Conservation (phyloP, 352 stramenopile species). For the Phytophthora syringae region DNA sequence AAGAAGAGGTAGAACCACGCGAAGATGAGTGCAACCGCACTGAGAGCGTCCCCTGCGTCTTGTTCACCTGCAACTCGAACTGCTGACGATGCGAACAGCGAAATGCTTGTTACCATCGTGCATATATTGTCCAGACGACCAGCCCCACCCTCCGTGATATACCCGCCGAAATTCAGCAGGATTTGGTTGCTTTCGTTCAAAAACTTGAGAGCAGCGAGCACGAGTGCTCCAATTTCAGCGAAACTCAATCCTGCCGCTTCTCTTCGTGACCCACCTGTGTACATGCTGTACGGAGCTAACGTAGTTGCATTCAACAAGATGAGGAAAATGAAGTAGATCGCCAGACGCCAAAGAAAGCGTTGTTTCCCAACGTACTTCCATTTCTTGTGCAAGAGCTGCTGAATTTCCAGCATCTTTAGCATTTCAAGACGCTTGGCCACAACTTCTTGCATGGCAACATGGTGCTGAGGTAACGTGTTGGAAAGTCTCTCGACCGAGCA, state of each 20-base stretch:
- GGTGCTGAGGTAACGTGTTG: slow-evolving; percentile 36
- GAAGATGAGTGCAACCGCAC: slow-evolving; percentile 54
- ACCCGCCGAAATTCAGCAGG: slow-evolving; percentile 45
- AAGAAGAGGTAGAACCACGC: slow-evolving; percentile 75
- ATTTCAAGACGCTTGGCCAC: slow-evolving; percentile 57
- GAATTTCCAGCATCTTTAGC: slow-evolving; percentile 60
- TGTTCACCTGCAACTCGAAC: slow-evolving; percentile 27
- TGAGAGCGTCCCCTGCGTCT: slow-evolving; percentile 50
- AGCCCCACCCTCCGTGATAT: slow-evolving; percentile 51
- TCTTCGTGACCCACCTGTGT: slow-evolving; percentile 20
- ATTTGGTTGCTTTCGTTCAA: slow-evolving; percentile 62
- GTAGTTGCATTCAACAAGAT: slow-evolving; percentile 53
- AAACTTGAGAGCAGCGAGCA: slow-evolving; percentile 50
- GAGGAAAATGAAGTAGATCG: slow-evolving; percentile 47
- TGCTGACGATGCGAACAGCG: slow-evolving; percentile 39
- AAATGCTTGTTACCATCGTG: slow-evolving; percentile 45
- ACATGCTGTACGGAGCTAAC: slow-evolving; percentile 48
- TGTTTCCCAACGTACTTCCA: slow-evolving; percentile 68
- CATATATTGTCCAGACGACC: slow-evolving; percentile 65
- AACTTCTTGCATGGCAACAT: slow-evolving; percentile 28
- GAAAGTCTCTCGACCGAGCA: slow-evolving; percentile 61
- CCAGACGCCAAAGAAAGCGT: slow-evolving; percentile 50
- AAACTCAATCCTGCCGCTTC: slow-evolving; percentile 36
- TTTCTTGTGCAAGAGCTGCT: slow-evolving; percentile 62
- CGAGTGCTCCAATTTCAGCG: slow-evolving; percentile 38